Evolutionary conservation across 108 stramenopile genomes (phyloP), one percentile per base, ranked within the genome.

Genomic region (Chaetoceros muelleri): DNA sequence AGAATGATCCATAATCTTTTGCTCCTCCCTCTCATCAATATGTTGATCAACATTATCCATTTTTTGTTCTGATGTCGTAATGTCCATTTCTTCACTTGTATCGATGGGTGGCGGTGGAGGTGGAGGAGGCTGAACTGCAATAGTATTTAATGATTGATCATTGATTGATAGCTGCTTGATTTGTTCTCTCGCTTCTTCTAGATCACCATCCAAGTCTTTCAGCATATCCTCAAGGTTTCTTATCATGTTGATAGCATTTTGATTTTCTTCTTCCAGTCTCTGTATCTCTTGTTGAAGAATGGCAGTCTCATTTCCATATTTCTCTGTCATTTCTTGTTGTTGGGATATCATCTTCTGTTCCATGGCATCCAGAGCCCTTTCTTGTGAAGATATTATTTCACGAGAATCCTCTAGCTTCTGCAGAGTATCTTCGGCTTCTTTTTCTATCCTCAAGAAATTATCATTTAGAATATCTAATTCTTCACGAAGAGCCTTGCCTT

Each of bases 401-500:
- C 5, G 22, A 5, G 23, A 7, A 7, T 24, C 23, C 3, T 18
- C 13, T 16, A 7, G 3, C 48, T 49, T 49, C 13, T 7, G 7
- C n/a, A 16, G 13, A 7, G 34, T 13, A 19, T 50, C 59, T 7
- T 21, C 34, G 2, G 50, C 10, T 3, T 27, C 47, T 21, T 48
- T 17, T 18, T 20, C 59, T 5, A 60, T 24, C 1, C 20, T 30
- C n/a, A 20, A 20, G 2, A 54, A 2, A 28, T 63, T 62, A 31
- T 48, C 48, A 30, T 71, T 61, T 10, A 76, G 55, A 3, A 44
- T 48, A 13, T 48, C 44, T 10, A 61, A 64, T 13, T 55, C 54
- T 0, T 28, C 53, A 27, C 60, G 57, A 48, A 79, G 66, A 19
- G 61, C 64, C 17, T 67, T 58, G 3, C 71, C 64, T 34, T 81